Base-by-base conservation (phyloP, 805 yeast species). In the Maudiozyma serrabonitensis region DNA sequence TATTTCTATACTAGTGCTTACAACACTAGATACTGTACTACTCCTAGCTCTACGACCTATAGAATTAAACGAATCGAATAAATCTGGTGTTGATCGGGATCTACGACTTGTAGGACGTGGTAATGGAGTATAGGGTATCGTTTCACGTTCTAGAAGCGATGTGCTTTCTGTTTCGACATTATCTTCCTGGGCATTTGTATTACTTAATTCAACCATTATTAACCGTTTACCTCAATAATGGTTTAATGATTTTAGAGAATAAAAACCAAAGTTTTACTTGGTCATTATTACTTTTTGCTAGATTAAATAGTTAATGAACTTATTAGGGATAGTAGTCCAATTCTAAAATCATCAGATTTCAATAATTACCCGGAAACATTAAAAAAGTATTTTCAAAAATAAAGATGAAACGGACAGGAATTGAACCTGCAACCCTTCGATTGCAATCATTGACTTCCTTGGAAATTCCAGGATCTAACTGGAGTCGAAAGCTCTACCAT, bases 351-450 rank as follows among this genome's bases (percentile, higher is more conserved):
- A 4, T 28, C 8, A 9, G 8, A 28, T 28, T 28, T 28, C 28
- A 28, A 28, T 9, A 6, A 8, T 28, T 28, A 28, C 32, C 32
- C 32, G 32, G 32, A 28, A 28, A 8, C 32, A 2, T 2, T 28
- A 28, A 28, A 28, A 28, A 28, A 9, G 2, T 2, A 4, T 39
- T 26, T 11, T 26, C 16, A 23, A 41, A 54, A 56, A 52, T 63
- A 55, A 57, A 63, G 60, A 58, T 76, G 80, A 75, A 78, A 77
- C 81, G 78, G 81, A 77, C 83, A 78, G 82, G 83, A 78, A 75
- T 78, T 75, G 83, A 78, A 78, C 83, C 82, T 78, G 82, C 82
- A 78, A 77, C 82, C 83, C 75, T 77, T 76, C 76, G 83, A 76
- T 76, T 71, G 67, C 69, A 64, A 63, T 56, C 21, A n/a, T 25